Evolutionary conservation across 306 rosid genomes (phyloP).

Genomic region (Hippophae gyantsensis): DNA sequence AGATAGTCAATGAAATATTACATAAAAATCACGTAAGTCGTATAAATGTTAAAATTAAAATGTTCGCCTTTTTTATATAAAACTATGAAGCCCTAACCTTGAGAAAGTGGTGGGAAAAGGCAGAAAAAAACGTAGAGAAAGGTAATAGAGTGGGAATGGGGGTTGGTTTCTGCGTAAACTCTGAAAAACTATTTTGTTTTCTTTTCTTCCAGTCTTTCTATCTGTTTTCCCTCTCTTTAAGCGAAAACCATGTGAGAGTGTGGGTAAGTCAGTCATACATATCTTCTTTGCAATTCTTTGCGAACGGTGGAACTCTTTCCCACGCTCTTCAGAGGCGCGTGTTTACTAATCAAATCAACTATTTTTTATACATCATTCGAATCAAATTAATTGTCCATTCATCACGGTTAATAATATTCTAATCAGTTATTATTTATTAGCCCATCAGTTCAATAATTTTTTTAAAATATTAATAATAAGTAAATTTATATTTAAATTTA

Average conservation of each 20-base stretch:
- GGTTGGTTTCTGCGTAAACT: conserved; percentile 18
- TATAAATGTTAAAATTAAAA: conserved; percentile 3
- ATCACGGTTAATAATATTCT: neutral
- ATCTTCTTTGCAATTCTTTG: conserved; percentile 7
- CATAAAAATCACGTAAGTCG: conserved; percentile 21
- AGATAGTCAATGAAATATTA: conserved; percentile 25
- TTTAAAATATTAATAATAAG: no score
- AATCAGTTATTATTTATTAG: no score
- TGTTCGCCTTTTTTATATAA: neutral
- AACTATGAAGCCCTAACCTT: conserved; percentile 28
- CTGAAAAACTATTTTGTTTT: neutral
- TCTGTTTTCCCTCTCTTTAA: conserved; percentile 1
- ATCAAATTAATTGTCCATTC: neutral
- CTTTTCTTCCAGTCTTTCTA: neutral
- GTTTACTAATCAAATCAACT: neutral
- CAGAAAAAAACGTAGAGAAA: conserved; percentile 13
- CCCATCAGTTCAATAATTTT: no score
- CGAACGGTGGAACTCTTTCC: neutral
- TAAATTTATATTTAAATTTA: no score
- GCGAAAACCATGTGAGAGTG: neutral
- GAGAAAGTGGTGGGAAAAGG: conserved; percentile 22
- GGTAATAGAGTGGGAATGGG: neutral
- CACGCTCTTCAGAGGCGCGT: conserved; percentile 29
- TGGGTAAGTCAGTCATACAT: conserved; percentile 26
- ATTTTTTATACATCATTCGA: neutral